Evolutionary conservation across 306 rosid species (phyloP), one percentile per base, ranked within the genome.

Genomic region (Prunus mira): DNA sequence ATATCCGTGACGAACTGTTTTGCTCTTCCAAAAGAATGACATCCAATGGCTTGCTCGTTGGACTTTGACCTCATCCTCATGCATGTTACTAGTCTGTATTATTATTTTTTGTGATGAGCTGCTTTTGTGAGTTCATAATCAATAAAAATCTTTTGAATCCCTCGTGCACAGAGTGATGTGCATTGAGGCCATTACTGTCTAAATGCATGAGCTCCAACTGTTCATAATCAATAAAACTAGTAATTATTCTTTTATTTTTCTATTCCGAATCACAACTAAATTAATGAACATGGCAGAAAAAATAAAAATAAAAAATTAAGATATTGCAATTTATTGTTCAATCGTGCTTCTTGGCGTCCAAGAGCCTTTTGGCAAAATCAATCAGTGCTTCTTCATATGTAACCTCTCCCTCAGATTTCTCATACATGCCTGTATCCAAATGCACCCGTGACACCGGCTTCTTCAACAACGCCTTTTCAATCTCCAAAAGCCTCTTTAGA

Each of bases 361-460:
- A 72, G 2, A 82, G 80, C 24, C 51, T n/a, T 28, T 34, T 34
- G 73, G 86, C 82, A 12, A 78, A 78, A 4, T 56, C 9, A 11
- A 71, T n/a, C 19, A 78, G 80, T 18, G 77, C 77, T 22, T 82
- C 77, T 78, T 74, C 77, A 12, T 78, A 54, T 3, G 34, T 62
- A 47, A 77, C 74, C 67, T 65, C 82, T 46, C 47, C 77, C 45
- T 69, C 27, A 30, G 30, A 54, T 69, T n/a, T 14, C 71, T 81
- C 88, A 2, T 69, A 61, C 12, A 27, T 69, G 34, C 88, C 88
- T 0, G 83, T 78, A 0, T 76, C 81, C 65, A 81, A 65, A 25
- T 78, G 75, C 32, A 81, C 75, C 10, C 77, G 73, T 1, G 83
- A 69, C 49, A 78, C 70, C 2, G 73, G 72, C 47, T 78, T 84